Conservation (phyloP, 2,329 filamentous ascomycete genomes). For the Didymella pomorum region DNA sequence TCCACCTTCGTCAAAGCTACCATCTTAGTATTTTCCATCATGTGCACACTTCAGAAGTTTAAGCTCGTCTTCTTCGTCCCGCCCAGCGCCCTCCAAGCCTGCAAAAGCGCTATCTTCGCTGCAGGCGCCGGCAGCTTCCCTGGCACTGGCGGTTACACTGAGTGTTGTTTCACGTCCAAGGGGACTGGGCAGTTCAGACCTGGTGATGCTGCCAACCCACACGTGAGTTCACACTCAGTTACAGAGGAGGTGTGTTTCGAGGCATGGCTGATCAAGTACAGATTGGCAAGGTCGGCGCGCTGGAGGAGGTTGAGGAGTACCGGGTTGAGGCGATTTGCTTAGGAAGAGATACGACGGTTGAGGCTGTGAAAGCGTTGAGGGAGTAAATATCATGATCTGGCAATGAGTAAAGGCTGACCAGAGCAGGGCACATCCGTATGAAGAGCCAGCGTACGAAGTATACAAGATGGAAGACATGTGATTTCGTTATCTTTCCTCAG, state of each 20-base stretch:
- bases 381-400: constrained; percentile 54
- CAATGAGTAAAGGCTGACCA: background rate
- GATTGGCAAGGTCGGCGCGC: constrained; percentile 64
- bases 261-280: constrained; percentile 18
- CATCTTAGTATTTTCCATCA: background rate
- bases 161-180: constrained; percentile 53
- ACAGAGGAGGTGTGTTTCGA: background rate
- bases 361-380: constrained; percentile 70
- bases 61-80: constrained; percentile 59
- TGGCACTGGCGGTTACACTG: constrained; percentile 53
- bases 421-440: constrained; percentile 56
- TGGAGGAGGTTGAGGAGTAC: constrained; percentile 68
- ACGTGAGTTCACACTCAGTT: constrained; percentile 38
- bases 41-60: constrained; percentile 38
- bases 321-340: constrained; percentile 70
- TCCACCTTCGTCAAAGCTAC: too few relatives aligned
- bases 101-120: constrained; percentile 57
- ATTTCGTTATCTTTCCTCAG: background rate
- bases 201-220: constrained; percentile 66
- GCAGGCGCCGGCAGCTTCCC: constrained; percentile 56
- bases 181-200: constrained; percentile 74
- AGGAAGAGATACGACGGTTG: constrained; percentile 64
- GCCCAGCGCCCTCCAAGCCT: constrained; percentile 44
- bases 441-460: constrained; percentile 57
- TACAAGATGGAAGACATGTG: constrained; percentile 57